Evolutionary conservation across 768 basidiomycete genomes (phyloP), one percentile per base, ranked within the genome.

Genomic region (Suillus subaureus): DNA sequence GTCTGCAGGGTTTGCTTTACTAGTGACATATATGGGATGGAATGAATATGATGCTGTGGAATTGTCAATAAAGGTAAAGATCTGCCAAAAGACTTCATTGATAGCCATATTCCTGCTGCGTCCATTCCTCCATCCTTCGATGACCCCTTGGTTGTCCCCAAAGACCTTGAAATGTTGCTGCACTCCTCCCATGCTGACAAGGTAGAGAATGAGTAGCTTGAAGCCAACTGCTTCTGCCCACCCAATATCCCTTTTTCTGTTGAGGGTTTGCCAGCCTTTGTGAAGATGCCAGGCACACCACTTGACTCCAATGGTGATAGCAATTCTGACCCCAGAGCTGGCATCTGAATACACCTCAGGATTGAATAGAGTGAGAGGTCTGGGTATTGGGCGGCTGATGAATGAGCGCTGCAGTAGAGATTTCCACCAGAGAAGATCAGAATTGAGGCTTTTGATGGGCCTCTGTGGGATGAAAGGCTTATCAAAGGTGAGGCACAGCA

Each of bases 281-380:
- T 6, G 40, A 15, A 40, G 15, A 6, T 4, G 40, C 40, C 40
- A 40, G 11, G 40, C 40, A 6, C 15, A 5, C 40, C 15, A 40
- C 15, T 40, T 40, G 5, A 16, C 39, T 0, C 57, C 58, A 37
- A 76, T 69, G 64, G 67, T 56, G 57, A 77, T 66, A 23, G 35
- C 68, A 18, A 72, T 66, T 8, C 71, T 67, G 7, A 66, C 21
- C 12, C 49, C 26, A 6, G 71, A 67, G 56, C 67, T 70, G 13
- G 70, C 71, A 60, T 71, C 70, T 2, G 66, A 71, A 39, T 63
- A 72, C 1, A 64, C 66, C 26, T 54, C 35, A 4, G 33, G 57
- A 15, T 61, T 42, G 23, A 31, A 15, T 7, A 42, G 9, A 0
- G 26, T 21, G 37, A 42, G 18, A 31, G 56, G 15, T 15, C 16